Base-by-base conservation (phyloP, 805 yeast genomes). In the Candida oleophila region DNA sequence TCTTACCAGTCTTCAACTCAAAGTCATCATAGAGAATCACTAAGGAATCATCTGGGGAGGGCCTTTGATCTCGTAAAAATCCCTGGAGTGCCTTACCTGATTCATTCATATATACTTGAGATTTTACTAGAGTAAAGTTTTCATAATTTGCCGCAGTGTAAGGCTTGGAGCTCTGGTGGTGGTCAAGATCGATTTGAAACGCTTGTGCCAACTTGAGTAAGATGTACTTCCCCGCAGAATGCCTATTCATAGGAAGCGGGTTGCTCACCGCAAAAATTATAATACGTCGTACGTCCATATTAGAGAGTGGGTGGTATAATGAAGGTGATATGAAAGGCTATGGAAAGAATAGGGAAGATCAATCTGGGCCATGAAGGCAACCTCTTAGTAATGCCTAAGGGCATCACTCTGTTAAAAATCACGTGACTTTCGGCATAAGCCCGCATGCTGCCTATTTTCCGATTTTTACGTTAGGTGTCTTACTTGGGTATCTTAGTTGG, bases 91-190 rank as follows among this genome's bases (percentile, higher is more conserved):
- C 62, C 38, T 52, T 58, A 8, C 59, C 63, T 2, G 73, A 67
- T 54, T 71, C 75, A 51, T 71, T 71, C 75, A 71, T 71, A 48
- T 65, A 71, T 1, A 56, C 30, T 49, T 68, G 68, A 4, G 75
- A 69, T 48, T 63, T 66, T 20, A 66, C 71, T 44, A 70, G 62
- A 5, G 49, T 48, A 9, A 70, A 38, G 36, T 60, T 51, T 19
- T 56, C 62, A 40, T 54, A 28, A 4, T 53, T 38, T 2, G 65
- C 60, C 9, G 50, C 36, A 15, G 73, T 65, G 50, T 69, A 71
- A 39, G 66, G 73, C 22, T 57, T 54, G 33, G 68, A 64, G 14
- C 37, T 11, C 8, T 16, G 21, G 39, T 16, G 16, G 21, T 41
- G 14, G 12, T 20, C 20, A 7, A 34, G n/a, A 3, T 21, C 39